Conservation (phyloP, 306 rosid species). For the Trichosanthes cucumerina region DNA sequence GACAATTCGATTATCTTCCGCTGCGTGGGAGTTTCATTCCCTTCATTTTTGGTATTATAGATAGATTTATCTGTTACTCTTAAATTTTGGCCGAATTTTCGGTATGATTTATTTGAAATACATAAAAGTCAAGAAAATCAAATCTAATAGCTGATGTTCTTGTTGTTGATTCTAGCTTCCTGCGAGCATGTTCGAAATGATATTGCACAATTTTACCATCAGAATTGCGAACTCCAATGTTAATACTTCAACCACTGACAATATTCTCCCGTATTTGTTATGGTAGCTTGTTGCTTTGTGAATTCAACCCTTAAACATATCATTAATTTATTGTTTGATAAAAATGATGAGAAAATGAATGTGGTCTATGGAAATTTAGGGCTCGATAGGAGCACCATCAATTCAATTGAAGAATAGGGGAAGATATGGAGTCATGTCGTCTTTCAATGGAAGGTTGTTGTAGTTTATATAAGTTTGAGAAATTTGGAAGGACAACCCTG, state of each 20-base stretch:
- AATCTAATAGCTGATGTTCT: background rate
- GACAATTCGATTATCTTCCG: no score
- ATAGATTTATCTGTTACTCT: background rate
- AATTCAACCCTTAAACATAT: background rate
- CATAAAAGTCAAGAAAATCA: background rate
- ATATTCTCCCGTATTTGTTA: background rate
- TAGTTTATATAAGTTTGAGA: no score
- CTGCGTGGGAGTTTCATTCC: no score
- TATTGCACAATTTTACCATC: background rate
- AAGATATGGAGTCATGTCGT: no score
- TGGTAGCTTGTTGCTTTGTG: background rate
- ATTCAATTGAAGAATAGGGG: no score
- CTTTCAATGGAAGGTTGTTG: no score
- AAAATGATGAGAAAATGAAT: no score
- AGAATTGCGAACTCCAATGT: background rate
- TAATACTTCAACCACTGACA: background rate
- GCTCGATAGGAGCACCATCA: no score
- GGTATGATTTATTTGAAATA: background rate
- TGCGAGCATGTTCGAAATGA: background rate
- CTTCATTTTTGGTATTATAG: background rate
- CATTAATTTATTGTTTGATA: background rate
- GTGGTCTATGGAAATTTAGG: no score
- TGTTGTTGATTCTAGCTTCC: background rate
- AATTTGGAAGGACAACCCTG: no score
- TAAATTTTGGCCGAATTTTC: background rate